phyloP scores from a whole-genome alignment of 805 yeast species.

The Candida gorgasii region DNA sequence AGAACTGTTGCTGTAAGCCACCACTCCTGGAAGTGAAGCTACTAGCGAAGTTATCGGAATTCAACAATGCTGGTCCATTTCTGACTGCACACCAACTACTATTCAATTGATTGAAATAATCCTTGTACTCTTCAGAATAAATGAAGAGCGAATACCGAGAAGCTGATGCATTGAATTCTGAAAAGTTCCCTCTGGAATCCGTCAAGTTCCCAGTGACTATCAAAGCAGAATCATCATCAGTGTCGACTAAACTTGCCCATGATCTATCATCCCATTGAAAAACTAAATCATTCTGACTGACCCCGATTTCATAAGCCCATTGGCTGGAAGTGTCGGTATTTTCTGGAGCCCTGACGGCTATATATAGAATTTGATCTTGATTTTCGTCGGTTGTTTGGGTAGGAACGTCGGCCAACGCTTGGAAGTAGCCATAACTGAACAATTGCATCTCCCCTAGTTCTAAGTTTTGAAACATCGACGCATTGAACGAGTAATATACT shows the following conservation, averaged over 20 bases:
- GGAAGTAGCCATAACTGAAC: constrained; percentile 38
- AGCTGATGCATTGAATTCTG: constrained; percentile 23
- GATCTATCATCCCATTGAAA: constrained; percentile 68
- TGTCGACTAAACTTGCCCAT: constrained; percentile 61
- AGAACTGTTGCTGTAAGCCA: constrained; percentile 60
- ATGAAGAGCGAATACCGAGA: constrained; percentile 46
- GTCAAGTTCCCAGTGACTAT: constrained; percentile 60
- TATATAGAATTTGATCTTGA: constrained; percentile 27
- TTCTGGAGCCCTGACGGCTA: constrained; percentile 43
- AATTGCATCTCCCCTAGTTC: constrained; percentile 29
- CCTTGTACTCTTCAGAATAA: constrained; percentile 41
- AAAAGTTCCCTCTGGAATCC: constrained; percentile 12
- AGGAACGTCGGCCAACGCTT: constrained; percentile 40
- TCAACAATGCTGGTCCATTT: constrained; percentile 46
- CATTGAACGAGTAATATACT: constrained; percentile 41
- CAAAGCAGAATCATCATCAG: constrained; percentile 68
- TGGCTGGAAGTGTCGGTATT: constrained; percentile 31
- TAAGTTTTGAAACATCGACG: constrained; percentile 30
- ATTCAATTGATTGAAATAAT: constrained; percentile 40
- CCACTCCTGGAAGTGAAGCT: constrained; percentile 48
- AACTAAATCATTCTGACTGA: constrained; percentile 60
- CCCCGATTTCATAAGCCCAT: constrained; percentile 72
- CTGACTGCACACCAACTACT: constrained; percentile 73
- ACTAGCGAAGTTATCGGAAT: constrained; percentile 24
- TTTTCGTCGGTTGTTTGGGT: constrained; percentile 11